A percentile compares a stretch with the other conserved stretches of the same genome.
Conservation (phyloP, 129 eudicot species). For the Apium graveolens region DNA sequence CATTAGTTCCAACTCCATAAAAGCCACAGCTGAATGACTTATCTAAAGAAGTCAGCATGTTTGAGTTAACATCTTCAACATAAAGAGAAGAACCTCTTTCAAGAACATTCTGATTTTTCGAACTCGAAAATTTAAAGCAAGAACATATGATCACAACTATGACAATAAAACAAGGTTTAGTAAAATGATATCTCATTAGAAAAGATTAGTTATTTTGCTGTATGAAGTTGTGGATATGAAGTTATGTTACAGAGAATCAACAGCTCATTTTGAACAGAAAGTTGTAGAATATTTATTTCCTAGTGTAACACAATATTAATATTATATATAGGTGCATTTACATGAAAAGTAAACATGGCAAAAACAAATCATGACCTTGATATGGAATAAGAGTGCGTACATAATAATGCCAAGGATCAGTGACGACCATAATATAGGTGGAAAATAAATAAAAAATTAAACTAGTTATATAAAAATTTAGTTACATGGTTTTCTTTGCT, state of each 20-base stretch:
- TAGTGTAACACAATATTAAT: not conserved
- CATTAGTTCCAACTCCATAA: conserved; percentile 3
- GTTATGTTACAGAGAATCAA: not conserved
- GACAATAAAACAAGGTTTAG: not conserved
- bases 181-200: not conserved
- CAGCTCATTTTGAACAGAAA: not conserved
- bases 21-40: not conserved
- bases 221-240: not conserved
- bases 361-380: too few relatives aligned
- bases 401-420: too few relatives aligned
- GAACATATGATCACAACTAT: not conserved
- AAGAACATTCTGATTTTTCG: not conserved
- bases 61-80: not conserved
- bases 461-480: too few relatives aligned
- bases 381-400: too few relatives aligned
- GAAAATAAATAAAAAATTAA: too few relatives aligned
- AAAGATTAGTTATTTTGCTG: not conserved
- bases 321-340: too few relatives aligned
- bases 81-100: not conserved
- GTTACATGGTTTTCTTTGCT: too few relatives aligned
- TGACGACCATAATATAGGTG: too few relatives aligned
- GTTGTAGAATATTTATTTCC: not conserved
- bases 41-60: not conserved
- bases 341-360: too few relatives aligned
- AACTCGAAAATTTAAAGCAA: not conserved